Base-by-base conservation (phyloP, 2,329 filamentous ascomycete species). In the Furcasterigmium sp. region DNA sequence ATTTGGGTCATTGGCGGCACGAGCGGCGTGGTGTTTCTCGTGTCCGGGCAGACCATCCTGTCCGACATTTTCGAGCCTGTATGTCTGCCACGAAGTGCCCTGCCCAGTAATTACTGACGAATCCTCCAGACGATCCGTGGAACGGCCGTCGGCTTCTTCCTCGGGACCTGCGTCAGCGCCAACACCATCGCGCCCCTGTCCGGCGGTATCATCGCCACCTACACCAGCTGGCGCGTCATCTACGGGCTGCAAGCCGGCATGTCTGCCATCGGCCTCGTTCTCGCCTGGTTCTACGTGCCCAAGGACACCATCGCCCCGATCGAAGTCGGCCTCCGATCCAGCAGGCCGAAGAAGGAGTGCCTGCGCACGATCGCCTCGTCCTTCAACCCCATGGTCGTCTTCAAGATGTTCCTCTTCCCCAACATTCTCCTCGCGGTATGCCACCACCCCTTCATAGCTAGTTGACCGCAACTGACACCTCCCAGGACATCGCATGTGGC, bases 131-230 rank as follows among this genome's bases (percentile, higher is more conserved):
- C 48, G 18, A 48, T 40, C 8, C 35, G 48, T 6, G 48, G 48
- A 4, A 50, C 48, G 2, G 48, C 48, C 0, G 46, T 50, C 2
- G 48, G 48, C 11, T 48, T 46, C 23, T 50, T 50, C 39, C 23
- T 50, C 14, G 48, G 48, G n/a, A 50, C 46, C 3, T 50, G 43
- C 7, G 48, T 50, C 14, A 46, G 39, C 11, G 48, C 46, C 7
- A 50, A 50, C 32, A 44, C 46, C 2, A 37, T 50, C 28, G 47
- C 48, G 5, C 48, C 48, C 1, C 11, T 50, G 14, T 48, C 29
- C 9, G 80, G 86, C 43, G 87, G 85, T 19, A 80, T 89, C 36
- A 87, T 91, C 40, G 84, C 90, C 14, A 90, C 85, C 0, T 89
- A 80, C 60, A 71, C 73, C 7, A 76, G 73, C 3, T 91, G 87